Conservation (phyloP, 257 asterid genomes). For the Plantago major region DNA sequence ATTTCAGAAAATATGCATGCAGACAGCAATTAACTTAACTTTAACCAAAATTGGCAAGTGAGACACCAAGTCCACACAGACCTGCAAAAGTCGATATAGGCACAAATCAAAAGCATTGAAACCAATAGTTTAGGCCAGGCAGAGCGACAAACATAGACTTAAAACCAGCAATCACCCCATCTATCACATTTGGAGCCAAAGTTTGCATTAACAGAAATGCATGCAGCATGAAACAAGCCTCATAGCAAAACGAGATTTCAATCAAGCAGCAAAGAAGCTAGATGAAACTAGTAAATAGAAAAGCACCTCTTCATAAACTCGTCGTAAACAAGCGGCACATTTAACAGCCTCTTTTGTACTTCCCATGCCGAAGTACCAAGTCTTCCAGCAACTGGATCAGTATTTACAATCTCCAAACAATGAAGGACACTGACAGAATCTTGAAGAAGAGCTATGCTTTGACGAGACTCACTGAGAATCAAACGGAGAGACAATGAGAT, state of each 20-base stretch:
- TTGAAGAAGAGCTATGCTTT: conserved; percentile 62
- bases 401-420: conserved; percentile 62
- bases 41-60: too few relatives aligned
- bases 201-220: neutral
- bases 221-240: neutral
- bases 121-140: neutral
- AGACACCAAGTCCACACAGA: conserved; percentile 1
- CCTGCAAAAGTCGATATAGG: neutral
- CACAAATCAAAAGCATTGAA: neutral
- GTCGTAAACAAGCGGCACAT: conserved; percentile 73
- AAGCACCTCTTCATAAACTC: conserved; percentile 92
- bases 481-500: conserved; percentile 12
- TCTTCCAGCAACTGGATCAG: conserved; percentile 27
- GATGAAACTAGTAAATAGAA: conserved; percentile 11
- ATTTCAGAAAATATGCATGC: neutral
- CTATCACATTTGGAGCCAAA: neutral
- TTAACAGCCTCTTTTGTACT: conserved; percentile 65
- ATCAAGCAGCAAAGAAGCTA: conserved; percentile 8
- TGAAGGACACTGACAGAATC: conserved; percentile 69
- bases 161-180: neutral
- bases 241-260: neutral
- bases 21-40: conserved; percentile 9
- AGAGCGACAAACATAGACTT: neutral
- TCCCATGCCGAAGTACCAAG: conserved; percentile 45
- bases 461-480: conserved; percentile 54